Percentiles rank a stretch among this genome's conserved stretches.
phyloP scores from a whole-genome alignment of 2,329 filamentous ascomycete genomes.

The Sclerotinia trifoliorum region DNA sequence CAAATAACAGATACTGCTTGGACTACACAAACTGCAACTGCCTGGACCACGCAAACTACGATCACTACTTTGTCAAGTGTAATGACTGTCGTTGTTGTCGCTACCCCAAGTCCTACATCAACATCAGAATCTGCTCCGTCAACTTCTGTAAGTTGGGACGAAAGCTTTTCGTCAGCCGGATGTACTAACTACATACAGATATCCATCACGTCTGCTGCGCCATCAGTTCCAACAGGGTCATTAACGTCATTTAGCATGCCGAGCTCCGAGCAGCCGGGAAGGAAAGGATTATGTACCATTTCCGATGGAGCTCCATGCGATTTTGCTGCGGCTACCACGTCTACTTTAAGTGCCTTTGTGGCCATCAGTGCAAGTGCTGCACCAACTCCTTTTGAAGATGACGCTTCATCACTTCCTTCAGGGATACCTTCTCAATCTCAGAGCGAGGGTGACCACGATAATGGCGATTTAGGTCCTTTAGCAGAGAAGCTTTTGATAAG shows the following conservation, averaged over 20 bases:
- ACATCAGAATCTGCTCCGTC: not conserved
- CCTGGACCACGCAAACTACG: slow-evolving; percentile 14
- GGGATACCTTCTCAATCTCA: not conserved
- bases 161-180: not conserved
- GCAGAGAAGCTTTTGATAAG: slow-evolving; percentile 37
- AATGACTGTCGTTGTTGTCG: not conserved
- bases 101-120: slow-evolving; percentile 6
- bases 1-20: slow-evolving; percentile 19
- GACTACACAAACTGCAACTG: slow-evolving; percentile 17
- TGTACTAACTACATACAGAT: slow-evolving; percentile 13
- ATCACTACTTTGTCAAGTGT: slow-evolving; percentile 6
- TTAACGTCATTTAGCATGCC: not conserved
- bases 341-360: not conserved
- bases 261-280: slow-evolving; percentile 12
- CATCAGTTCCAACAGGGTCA: not conserved
- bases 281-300: slow-evolving; percentile 13
- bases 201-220: not conserved
- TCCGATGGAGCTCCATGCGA: slow-evolving; percentile 10
- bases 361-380: not conserved
- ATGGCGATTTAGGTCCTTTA: slow-evolving; percentile 28
- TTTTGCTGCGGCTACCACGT: not conserved
- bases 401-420: slow-evolving; percentile 3
- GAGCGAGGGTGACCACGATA: not conserved
- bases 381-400: slow-evolving; percentile 14
- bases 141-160: slow-evolving; percentile 8